phyloP scores from a whole-genome alignment of 2,329 filamentous ascomycete species.

The Aspergillus unguis region DNA sequence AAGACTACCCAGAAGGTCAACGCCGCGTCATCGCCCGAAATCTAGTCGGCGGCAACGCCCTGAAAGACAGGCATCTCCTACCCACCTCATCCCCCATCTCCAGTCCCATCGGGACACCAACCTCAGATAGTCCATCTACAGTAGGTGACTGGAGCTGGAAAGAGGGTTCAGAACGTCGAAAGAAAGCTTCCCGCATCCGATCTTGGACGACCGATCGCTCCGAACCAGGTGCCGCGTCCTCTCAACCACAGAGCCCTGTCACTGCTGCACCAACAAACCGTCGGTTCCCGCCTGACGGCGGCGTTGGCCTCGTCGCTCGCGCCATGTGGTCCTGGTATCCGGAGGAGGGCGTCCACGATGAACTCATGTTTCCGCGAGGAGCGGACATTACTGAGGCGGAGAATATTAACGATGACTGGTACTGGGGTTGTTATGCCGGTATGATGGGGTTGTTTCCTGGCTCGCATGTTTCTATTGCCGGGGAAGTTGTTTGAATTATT shows the following conservation, averaged over 20 bases:
- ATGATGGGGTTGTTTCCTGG: constrained; percentile 75
- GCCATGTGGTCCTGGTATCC: constrained; percentile 81
- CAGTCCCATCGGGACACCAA: constrained; percentile 7
- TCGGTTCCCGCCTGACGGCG: constrained; percentile 71
- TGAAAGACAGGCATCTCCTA: constrained; percentile 58
- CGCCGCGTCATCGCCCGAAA: constrained; percentile 66
- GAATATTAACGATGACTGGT: constrained; percentile 90
- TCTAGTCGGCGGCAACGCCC: constrained; percentile 70
- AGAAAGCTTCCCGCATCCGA: constrained; percentile 36
- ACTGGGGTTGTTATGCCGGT: constrained; percentile 80
- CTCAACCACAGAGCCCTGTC: constrained; percentile 1
- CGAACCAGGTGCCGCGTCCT: constrained; percentile 19
- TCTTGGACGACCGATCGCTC: constrained; percentile 16
- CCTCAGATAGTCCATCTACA: constrained; percentile 23
- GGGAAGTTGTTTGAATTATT: constrained; percentile 28
- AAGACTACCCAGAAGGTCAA: constrained; percentile 64
- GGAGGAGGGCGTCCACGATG: constrained; percentile 55
- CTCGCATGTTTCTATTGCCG: constrained; percentile 62
- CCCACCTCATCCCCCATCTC: constrained; percentile 2
- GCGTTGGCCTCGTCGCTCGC: constrained; percentile 60
- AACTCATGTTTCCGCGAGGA: constrained; percentile 77
- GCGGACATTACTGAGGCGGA: constrained; percentile 81
- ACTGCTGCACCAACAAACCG: constrained; percentile 15
- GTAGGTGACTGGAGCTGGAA: constrained; percentile 43
- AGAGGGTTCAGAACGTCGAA: constrained; percentile 38